Conservation (phyloP, 441 rosid species). For the Metrosideros polymorpha region DNA sequence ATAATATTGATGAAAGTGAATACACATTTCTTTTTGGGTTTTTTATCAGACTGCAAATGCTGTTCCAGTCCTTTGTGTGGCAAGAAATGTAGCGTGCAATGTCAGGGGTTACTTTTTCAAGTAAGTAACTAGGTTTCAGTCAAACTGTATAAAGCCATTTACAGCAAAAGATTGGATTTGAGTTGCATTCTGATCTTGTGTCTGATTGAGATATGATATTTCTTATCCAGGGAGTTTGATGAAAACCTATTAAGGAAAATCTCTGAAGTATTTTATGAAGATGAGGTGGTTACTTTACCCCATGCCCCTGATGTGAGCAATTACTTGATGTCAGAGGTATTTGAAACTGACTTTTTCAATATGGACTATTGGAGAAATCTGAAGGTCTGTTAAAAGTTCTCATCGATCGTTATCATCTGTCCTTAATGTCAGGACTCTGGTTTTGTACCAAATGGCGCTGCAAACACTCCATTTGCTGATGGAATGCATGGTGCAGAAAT, state of each 20-base stretch:
- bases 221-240: constrained; percentile 78
- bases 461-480: constrained; percentile 44
- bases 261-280: constrained; percentile 79
- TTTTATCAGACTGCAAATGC: constrained; percentile 58
- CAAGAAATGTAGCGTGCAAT: constrained; percentile 99
- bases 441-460: constrained; percentile 62
- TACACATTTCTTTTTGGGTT: neutral
- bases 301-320: constrained; percentile 89
- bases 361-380: neutral
- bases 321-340: constrained; percentile 89
- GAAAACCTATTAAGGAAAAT: constrained; percentile 69
- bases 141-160: neutral
- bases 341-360: neutral
- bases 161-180: neutral
- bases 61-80: constrained; percentile 90
- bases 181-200: neutral
- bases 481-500: constrained; percentile 82
- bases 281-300: constrained; percentile 69
- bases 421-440: constrained; percentile 57
- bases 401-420: neutral
- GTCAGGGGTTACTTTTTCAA: constrained; percentile 93
- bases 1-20: neutral
- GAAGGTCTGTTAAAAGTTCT: neutral
- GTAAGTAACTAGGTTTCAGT: constrained; percentile 36
- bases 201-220: neutral